A percentile compares a stretch with the other conserved stretches of the same genome.
phyloP scores from a whole-genome alignment of 2,329 filamentous ascomycete species.

The Clonostachys rhizophaga region DNA sequence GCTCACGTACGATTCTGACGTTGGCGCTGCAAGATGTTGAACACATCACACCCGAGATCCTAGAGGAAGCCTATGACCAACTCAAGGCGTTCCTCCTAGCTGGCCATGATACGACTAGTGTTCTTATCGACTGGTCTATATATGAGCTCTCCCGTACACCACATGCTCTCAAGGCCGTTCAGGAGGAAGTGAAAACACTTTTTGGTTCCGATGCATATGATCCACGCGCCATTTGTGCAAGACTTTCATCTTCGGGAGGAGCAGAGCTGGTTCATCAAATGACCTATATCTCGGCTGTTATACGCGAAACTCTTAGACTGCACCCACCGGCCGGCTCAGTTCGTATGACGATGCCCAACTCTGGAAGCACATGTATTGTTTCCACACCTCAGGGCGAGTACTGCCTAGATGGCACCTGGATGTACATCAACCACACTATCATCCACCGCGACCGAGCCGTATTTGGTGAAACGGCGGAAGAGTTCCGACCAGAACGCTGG shows the following conservation, averaged over 20 bases:
- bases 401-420: constrained; percentile 17
- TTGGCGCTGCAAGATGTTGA: constrained; percentile 19
- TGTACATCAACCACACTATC: constrained; percentile 22
- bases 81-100: constrained; percentile 81
- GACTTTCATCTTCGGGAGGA: constrained; percentile 14
- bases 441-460: constrained; percentile 23
- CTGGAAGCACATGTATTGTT: constrained; percentile 1
- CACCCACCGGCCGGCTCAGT: constrained; percentile 22
- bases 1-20: constrained; percentile 8
- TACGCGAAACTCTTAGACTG: constrained; percentile 28
- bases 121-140: constrained; percentile 73
- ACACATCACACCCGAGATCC: constrained; percentile 11
- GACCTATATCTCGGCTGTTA: constrained; percentile 25
- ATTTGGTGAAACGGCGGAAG: constrained; percentile 22
- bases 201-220: constrained; percentile 2
- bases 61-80: constrained; percentile 58
- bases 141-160: constrained; percentile 78
- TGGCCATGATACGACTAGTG: constrained; percentile 82
- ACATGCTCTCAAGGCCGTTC: constrained; percentile 60
- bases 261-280: constrained; percentile 23
- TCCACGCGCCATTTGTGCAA: constrained; percentile 13
- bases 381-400: background rate
- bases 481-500: constrained; percentile 34
- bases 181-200: constrained; percentile 59
- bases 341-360: constrained; percentile 14